Evolutionary conservation across 192 early-diverging fungal species (phyloP).

Genomic region (Backusella liffmaniae): DNA sequence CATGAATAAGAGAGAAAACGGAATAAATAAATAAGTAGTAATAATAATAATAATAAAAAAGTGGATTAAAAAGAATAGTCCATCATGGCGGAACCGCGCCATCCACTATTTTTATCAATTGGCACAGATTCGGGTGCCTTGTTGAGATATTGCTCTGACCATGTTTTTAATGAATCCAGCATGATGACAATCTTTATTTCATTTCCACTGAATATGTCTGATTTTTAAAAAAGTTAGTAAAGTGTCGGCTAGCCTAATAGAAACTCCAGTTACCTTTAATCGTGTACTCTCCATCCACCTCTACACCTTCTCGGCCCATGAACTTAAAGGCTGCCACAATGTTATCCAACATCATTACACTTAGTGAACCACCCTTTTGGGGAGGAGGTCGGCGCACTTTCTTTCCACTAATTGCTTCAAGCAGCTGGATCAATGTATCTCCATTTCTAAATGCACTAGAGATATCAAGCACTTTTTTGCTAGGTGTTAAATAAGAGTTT

Average conservation of each 20-base stretch:
- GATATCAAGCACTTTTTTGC: conserved; percentile 42
- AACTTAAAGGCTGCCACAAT: conserved; percentile 55
- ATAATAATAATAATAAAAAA: no score
- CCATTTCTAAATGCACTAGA: conserved; percentile 46
- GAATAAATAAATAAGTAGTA: not conserved
- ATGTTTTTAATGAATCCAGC: conserved; percentile 28
- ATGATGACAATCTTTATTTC: conserved; percentile 32
- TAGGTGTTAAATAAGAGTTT: conserved; percentile 40
- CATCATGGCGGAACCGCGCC: conserved; percentile 12
- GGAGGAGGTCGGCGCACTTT: conserved; percentile 44
- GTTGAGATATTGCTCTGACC: conserved; percentile 23
- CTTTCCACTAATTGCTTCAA: conserved; percentile 48
- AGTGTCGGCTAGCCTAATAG: not conserved
- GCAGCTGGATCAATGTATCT: conserved; percentile 45
- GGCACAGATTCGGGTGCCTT: not conserved
- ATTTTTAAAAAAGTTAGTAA: not conserved
- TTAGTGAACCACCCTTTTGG: conserved; percentile 43
- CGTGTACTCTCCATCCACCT: conserved; percentile 49
- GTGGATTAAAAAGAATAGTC: not conserved
- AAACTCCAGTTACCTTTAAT: conserved; percentile 42
- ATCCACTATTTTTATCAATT: conserved; percentile 9
- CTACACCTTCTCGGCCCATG: conserved; percentile 53
- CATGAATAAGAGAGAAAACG: not conserved
- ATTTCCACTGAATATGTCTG: conserved; percentile 37
- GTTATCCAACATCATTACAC: conserved; percentile 52